A percentile compares a stretch with the other conserved stretches of the same genome.
Conservation (phyloP, 1,139 yeast genomes). For the Sugiyamaella paludigena region DNA sequence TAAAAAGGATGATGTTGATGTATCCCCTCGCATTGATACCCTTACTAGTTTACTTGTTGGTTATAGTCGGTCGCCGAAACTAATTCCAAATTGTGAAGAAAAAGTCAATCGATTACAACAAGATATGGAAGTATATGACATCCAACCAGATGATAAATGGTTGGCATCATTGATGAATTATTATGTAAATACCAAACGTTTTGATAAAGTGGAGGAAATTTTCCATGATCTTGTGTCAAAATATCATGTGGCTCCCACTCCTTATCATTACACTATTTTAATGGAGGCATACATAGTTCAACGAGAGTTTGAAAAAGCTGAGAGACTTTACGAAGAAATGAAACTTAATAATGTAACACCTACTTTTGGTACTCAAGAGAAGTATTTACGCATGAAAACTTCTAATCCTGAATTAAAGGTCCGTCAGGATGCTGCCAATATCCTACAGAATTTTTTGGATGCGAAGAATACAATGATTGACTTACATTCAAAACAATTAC, state of each 20-base stretch:
- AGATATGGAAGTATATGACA: conserved; percentile 15
- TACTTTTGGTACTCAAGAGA: conserved; percentile 26
- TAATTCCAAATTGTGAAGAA: not conserved
- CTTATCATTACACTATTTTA: conserved; percentile 32
- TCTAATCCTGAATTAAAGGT: conserved; percentile 7
- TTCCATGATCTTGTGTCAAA: conserved; percentile 23
- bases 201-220: conserved; percentile 22
- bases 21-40: conserved; percentile 27
- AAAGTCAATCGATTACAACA: conserved; percentile 6
- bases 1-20: conserved; percentile 5
- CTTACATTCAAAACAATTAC: conserved; percentile 26
- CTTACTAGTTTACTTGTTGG: conserved; percentile 24
- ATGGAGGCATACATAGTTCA: conserved; percentile 24
- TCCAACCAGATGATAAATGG: conserved; percentile 30
- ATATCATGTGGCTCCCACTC: conserved; percentile 18
- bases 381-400: conserved; percentile 20
- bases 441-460: conserved; percentile 19
- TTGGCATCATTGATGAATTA: conserved; percentile 28
- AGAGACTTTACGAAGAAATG: conserved; percentile 24
- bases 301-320: conserved; percentile 19
- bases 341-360: conserved; percentile 23
- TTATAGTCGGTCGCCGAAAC: conserved; percentile 5
- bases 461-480: conserved; percentile 23
- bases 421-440: conserved; percentile 16
- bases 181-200: conserved; percentile 18